Evolutionary conservation across 129 eudicot species (phyloP), one percentile per base, ranked within the genome.

Genomic region (Escallonia rubra): DNA sequence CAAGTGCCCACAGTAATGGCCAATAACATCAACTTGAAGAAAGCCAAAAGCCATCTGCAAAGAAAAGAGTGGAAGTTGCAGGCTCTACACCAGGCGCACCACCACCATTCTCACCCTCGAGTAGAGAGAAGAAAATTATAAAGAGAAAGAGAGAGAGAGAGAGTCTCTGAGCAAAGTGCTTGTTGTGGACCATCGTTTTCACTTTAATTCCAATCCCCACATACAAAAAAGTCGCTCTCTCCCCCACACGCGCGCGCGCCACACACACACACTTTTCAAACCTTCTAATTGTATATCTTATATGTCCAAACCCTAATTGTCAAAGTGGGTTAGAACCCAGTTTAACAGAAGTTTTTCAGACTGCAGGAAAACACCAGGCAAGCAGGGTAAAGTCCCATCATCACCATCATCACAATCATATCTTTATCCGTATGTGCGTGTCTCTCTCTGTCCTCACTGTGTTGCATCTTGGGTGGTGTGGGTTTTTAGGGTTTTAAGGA

Each of bases 191-290:
- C 89, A 74, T 77, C 79, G 77, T 80, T 75, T 52, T 76, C 79
- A 72, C 81, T 80, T 84, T 80, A 77, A 76, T 69, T 71, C 68
- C 67, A 72, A 69, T 43, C 78, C 82, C 75, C 89, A 83, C 82
- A 80, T 73, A 40, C 53, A 34, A 68, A 72, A 12, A 43, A 15
- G 11, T 38, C 73, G 44, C 68, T 41, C 53, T 67, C 68, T 74
- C 41, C 53, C 52, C 43, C 59, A 76, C 70, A 44, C 79, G 49
- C 64, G 10, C 72, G 3, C 51, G 1, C 46, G n/a, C n/a, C n/a
- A n/a, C n/a, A 10, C 63, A 41, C 43, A 40, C 63, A 64, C 4
- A 64, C 11, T 61, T 43, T 0, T 57, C 42, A 57, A 47, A 44
- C 57, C 71, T 41, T 11, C 9, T 48, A 65, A 49, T 48, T 65